Percentiles rank a stretch among this genome's conserved stretches.
Conservation (phyloP, 2,329 filamentous ascomycete species). For the Neodidymelliopsis sp. region DNA sequence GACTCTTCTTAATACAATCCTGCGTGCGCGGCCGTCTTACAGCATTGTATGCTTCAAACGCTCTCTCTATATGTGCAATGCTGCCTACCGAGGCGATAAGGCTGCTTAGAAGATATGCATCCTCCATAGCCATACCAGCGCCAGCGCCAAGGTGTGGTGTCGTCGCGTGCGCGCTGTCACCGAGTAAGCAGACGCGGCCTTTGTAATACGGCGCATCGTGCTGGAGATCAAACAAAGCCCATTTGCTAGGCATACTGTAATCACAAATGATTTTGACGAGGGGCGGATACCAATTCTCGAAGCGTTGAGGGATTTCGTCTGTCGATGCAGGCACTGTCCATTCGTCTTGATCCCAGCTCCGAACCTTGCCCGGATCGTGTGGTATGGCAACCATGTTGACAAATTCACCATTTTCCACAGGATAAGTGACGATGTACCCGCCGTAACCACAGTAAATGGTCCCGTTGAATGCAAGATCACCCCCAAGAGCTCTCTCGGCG, state of each 20-base stretch:
- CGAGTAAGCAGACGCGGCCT: conserved; percentile 28
- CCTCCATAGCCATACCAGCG: conserved; percentile 36
- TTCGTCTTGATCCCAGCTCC: conserved; percentile 21
- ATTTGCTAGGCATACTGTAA: conserved; percentile 25
- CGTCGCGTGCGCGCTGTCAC: conserved; percentile 35
- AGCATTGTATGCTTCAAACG: conserved; percentile 30
- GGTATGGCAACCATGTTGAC: conserved; percentile 34
- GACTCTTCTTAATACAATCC: conserved; percentile 9
- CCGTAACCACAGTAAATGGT: conserved; percentile 33
- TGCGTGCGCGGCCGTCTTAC: conserved; percentile 33
- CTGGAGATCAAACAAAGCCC: conserved; percentile 32
- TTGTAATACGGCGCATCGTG: conserved; percentile 25
- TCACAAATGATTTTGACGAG: conserved; percentile 18
- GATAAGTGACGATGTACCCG: conserved; percentile 28
- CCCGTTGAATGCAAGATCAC: conserved; percentile 34
- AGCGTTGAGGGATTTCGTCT: conserved; percentile 28
- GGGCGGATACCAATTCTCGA: conserved; percentile 16
- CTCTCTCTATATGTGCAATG: conserved; percentile 16
- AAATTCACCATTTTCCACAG: conserved; percentile 26
- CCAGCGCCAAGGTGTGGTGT: conserved; percentile 35
- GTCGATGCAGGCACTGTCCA: conserved; percentile 23
- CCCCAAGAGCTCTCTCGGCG: conserved; percentile 47
- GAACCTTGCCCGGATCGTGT: conserved; percentile 16
- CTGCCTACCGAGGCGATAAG: conserved; percentile 3
- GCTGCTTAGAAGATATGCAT: conserved; percentile 20